Evolutionary conservation across 129 eudicot genomes (phyloP).

Genomic region (Apium graveolens): DNA sequence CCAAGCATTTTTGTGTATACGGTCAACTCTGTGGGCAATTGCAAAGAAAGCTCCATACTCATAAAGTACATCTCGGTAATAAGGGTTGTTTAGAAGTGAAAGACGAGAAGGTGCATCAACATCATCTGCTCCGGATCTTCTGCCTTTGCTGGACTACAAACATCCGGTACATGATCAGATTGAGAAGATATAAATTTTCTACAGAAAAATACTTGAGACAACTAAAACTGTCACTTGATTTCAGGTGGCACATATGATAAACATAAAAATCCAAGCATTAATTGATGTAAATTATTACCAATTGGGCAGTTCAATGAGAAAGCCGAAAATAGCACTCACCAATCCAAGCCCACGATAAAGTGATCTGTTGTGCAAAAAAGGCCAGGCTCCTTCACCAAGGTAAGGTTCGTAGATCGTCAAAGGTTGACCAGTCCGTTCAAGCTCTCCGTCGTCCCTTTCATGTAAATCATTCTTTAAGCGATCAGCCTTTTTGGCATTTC

Average conservation of each 20-base stretch:
- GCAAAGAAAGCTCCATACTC: constrained; percentile 92
- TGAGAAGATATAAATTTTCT: background rate
- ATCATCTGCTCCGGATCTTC: constrained; percentile 77
- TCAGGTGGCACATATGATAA: background rate
- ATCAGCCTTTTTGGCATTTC: constrained; percentile 80
- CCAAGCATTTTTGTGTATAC: constrained; percentile 90
- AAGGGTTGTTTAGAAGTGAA: constrained; percentile 59
- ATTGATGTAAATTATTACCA: background rate
- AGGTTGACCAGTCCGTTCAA: constrained; percentile 92
- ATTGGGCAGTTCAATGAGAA: background rate
- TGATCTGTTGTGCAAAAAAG: constrained; percentile 63
- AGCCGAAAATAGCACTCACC: constrained; percentile 35
- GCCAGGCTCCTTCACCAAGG: constrained; percentile 96
- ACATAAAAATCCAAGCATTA: background rate
- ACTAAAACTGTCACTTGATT: background rate
- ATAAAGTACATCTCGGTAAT: constrained; percentile 73
- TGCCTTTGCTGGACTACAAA: constrained; percentile 66
- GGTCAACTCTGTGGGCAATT: constrained; percentile 79
- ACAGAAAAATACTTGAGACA: background rate
- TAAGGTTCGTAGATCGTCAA: constrained; percentile 86
- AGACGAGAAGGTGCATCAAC: constrained; percentile 93
- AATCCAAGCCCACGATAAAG: constrained; percentile 89
- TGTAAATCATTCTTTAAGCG: constrained; percentile 66
- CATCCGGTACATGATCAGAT: background rate
- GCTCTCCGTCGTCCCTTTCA: constrained; percentile 96